phyloP scores from a whole-genome alignment of 1,284 basidiomycete genomes.

The Farysia itapuensis region DNA sequence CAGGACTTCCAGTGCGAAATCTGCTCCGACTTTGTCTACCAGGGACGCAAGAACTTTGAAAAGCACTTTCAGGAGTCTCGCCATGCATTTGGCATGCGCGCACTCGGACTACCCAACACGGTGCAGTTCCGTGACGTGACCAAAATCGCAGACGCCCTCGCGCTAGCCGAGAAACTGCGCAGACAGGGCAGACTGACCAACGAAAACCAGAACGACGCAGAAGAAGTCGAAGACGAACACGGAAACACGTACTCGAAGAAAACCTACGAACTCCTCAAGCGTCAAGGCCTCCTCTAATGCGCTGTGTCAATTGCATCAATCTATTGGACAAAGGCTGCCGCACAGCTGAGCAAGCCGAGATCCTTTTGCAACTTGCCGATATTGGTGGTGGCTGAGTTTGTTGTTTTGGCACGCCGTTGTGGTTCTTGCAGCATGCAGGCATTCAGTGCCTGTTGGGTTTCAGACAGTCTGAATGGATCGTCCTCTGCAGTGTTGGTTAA shows the following conservation, averaged over 20 bases:
- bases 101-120: slow-evolving; percentile 92
- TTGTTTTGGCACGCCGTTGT: slow-evolving; percentile 1
- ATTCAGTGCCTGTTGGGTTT: slow-evolving; percentile 13
- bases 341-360: slow-evolving; percentile 3
- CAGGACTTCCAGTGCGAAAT: slow-evolving; percentile 98
- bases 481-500: background rate
- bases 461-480: slow-evolving; percentile 1
- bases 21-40: slow-evolving; percentile 71
- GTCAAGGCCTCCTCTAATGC: slow-evolving; percentile 55
- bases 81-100: slow-evolving; percentile 97
- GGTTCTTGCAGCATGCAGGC: slow-evolving; percentile 15
- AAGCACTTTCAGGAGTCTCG: slow-evolving; percentile 90
- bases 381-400: background rate
- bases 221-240: slow-evolving; percentile 58
- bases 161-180: slow-evolving; percentile 61
- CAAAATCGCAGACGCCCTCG: slow-evolving; percentile 90
- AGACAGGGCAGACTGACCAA: slow-evolving; percentile 35
- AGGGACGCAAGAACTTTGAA: slow-evolving; percentile 91
- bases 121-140: slow-evolving; percentile 99
- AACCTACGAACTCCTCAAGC: slow-evolving; percentile 58
- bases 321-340: slow-evolving; percentile 6
- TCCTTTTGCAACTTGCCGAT: slow-evolving; percentile 14
- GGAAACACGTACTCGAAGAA: slow-evolving; percentile 58
- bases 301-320: too few relatives aligned
- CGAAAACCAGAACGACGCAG: slow-evolving; percentile 44